Conservation (phyloP, 495 filamentous ascomycete genomes). For the Lasiosphaeria miniovina region DNA sequence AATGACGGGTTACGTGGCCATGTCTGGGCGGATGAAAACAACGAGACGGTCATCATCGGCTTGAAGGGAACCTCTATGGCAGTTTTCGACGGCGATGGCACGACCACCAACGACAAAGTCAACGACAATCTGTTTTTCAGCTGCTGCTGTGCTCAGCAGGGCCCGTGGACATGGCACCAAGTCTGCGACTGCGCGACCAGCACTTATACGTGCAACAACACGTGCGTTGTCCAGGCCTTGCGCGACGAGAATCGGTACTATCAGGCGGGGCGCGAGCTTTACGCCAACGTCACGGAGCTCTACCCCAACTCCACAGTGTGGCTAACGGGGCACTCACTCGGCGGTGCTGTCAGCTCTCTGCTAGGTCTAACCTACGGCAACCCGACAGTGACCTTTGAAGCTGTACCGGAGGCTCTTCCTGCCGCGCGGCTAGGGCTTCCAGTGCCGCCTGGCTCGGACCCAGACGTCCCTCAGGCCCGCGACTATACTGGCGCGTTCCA, state of each 20-base stretch:
- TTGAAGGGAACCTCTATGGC: slow-evolving; percentile 89
- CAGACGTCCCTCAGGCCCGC: slow-evolving; percentile 65
- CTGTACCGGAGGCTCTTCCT: slow-evolving; percentile 83
- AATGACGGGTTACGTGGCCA: slow-evolving; percentile 86
- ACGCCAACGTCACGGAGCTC: slow-evolving; percentile 83
- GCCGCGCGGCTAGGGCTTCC: slow-evolving; percentile 83
- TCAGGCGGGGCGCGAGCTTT: slow-evolving; percentile 77
- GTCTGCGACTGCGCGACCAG: slow-evolving; percentile 86
- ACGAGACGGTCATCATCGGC: slow-evolving; percentile 84
- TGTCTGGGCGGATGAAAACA: slow-evolving; percentile 81
- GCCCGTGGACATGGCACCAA: slow-evolving; percentile 79
- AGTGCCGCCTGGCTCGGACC: slow-evolving; percentile 71
- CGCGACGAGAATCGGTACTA: slow-evolving; percentile 87
- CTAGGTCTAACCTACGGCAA: slow-evolving; percentile 87
- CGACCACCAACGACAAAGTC: slow-evolving; percentile 93
- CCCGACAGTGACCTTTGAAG: slow-evolving; percentile 85
- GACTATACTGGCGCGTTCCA: slow-evolving; percentile 79
- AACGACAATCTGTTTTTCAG: slow-evolving; percentile 98
- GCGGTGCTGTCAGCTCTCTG: slow-evolving; percentile 79
- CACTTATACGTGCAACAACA: slow-evolving; percentile 85
- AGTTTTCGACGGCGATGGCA: slow-evolving; percentile 91
- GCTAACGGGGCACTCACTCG: slow-evolving; percentile 86
- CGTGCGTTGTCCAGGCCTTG: slow-evolving; percentile 75
- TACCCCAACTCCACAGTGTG: slow-evolving; percentile 86
- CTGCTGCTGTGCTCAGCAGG: slow-evolving; percentile 93